Evolutionary conservation across 2,329 filamentous ascomycete genomes (phyloP).

Genomic region (Talaromyces albobiverticillius): DNA sequence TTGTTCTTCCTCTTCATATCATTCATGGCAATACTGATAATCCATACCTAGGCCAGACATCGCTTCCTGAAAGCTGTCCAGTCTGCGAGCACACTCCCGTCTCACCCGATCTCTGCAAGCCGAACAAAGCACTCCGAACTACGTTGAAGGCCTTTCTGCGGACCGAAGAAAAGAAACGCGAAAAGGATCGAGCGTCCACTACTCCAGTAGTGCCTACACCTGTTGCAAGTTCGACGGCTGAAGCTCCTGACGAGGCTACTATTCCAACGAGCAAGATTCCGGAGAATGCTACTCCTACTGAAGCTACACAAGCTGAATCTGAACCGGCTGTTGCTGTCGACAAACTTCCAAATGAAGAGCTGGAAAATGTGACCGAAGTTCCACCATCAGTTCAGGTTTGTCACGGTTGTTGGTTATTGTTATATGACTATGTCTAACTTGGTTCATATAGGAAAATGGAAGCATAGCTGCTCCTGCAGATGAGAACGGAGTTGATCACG

Average conservation of each 20-base stretch:
- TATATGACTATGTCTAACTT: not conserved
- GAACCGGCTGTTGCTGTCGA: not conserved
- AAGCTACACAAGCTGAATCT: not conserved
- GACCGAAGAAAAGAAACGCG: constrained; percentile 85
- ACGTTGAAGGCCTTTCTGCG: constrained; percentile 90
- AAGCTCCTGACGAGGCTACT: not conserved
- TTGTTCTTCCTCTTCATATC: not conserved
- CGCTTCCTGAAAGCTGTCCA: constrained; percentile 75
- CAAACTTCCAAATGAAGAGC: not conserved
- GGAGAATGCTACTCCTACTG: not conserved
- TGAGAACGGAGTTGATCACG: not conserved
- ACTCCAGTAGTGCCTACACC: constrained; percentile 29
- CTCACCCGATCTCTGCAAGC: constrained; percentile 78
- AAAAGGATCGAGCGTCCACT: constrained; percentile 52
- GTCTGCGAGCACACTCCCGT: constrained; percentile 91
- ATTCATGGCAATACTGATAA: not conserved
- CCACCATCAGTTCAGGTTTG: constrained; percentile 1
- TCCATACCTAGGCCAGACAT: constrained; percentile 62
- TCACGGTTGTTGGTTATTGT: not conserved
- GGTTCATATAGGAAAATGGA: not conserved
- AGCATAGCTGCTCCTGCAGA: not conserved
- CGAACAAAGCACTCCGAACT: constrained; percentile 85
- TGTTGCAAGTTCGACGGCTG: constrained; percentile 12
- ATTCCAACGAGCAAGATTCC: not conserved
- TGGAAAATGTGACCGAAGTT: not conserved